A percentile compares a stretch with the other conserved stretches of the same genome.
Evolutionary conservation across 306 rosid genomes (phyloP).

Genomic region (Hippophae gyantsensis): DNA sequence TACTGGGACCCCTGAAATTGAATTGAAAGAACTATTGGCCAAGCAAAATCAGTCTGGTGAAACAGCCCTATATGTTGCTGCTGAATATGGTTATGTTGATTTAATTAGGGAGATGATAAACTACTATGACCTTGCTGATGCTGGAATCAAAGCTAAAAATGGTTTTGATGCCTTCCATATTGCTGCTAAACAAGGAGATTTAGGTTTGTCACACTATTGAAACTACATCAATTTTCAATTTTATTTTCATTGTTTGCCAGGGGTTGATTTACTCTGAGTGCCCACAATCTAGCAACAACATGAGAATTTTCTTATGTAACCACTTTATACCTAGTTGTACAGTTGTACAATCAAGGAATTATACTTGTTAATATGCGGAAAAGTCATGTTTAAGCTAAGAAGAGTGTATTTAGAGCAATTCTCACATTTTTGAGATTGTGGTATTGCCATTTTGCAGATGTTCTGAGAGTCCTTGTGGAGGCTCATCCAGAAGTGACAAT

Average conservation of each 20-base stretch:
- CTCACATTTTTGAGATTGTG: not conserved
- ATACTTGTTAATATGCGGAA: too few relatives aligned
- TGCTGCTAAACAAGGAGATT: conserved; percentile 93
- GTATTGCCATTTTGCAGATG: conserved; percentile 32
- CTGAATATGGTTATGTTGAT: conserved; percentile 75
- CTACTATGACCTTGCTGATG: conserved; percentile 61
- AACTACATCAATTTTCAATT: not conserved
- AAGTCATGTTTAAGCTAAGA: too few relatives aligned
- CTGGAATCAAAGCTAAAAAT: conserved; percentile 78
- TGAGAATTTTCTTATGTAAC: too few relatives aligned
- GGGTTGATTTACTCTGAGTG: conserved; percentile 1
- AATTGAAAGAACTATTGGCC: conserved; percentile 40
- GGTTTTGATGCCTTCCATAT: conserved; percentile 93
- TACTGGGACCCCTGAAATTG: conserved; percentile 28
- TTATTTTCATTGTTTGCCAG: conserved; percentile 10
- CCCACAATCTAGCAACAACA: not conserved
- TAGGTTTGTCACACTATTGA: conserved; percentile 36
- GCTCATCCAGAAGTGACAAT: conserved; percentile 70
- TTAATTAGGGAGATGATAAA: conserved; percentile 72
- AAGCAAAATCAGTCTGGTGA: conserved; percentile 84
- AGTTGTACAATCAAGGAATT: too few relatives aligned
- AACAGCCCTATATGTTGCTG: conserved; percentile 80
- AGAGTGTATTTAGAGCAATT: too few relatives aligned
- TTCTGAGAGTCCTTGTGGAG: conserved; percentile 65
- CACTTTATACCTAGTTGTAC: too few relatives aligned